Evolutionary conservation across 2,329 filamentous ascomycete genomes (phyloP), one percentile per base, ranked within the genome.

Genomic region (Aspergillus tanneri): DNA sequence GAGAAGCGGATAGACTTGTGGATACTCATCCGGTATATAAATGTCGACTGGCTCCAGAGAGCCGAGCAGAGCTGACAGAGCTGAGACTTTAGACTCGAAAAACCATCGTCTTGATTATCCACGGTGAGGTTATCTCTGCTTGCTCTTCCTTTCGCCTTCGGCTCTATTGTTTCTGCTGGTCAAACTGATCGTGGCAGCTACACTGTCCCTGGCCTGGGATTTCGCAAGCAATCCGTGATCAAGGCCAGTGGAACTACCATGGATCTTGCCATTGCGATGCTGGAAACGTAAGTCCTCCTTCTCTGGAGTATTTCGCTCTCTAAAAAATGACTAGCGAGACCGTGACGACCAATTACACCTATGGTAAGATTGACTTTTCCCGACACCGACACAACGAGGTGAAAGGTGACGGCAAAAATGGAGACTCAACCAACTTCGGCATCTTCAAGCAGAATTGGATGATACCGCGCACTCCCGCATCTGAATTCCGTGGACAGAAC

Each of bases 381-480:
- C 35, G 12, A 41, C 16, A 41, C 19, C 16, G 24, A 43, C 11
- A 14, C 18, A 24, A 27, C 10, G n/a, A n/a, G 24, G 11, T 25
- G 11, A n/a, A 7, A 59, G 62, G 63, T 10, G 62, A 66, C 28
- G 62, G 62, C 32, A 66, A 66, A 40, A 47, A 38, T 7, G 55
- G 59, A 12, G 64, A 65, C 12, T 46, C 55, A 4, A 57, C 64
- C 42, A 66, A 66, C 48, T 66, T 65, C 38, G 64, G 64, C 18
- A 50, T 65, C 27, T 64, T 62, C 47, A 65, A 65, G 57, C 63
- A 66, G 46, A 65, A 66, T 40, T 64, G 61, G 61, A 55, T 51
- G 43, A 64, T 65, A 49, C 50, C 64, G 32, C 50, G 62, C 12
- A 49, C 52, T 11, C 68, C 59, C 38, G 58, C 57, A 10, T 56